Conservation (phyloP, 2,329 filamentous ascomycete species). For the Hypoxylon sp. region DNA sequence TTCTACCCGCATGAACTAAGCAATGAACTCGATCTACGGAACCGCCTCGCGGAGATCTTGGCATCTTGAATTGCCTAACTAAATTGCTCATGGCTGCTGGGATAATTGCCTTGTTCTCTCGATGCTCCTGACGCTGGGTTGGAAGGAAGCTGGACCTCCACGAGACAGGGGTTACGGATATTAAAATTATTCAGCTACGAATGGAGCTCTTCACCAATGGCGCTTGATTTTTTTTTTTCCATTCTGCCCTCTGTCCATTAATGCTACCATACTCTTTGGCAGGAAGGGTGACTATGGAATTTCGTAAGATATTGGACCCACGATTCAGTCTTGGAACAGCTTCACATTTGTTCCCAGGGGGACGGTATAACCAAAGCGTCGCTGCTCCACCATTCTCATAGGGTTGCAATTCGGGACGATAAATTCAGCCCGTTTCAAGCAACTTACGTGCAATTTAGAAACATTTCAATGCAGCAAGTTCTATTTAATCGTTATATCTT, state of each 20-base stretch:
- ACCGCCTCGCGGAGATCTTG: slow-evolving; percentile 21
- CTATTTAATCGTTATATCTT: slow-evolving; percentile 11
- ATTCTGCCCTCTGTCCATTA: not conserved
- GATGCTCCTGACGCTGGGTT: slow-evolving; percentile 4
- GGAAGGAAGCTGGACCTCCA: not conserved
- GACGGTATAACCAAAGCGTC: not conserved
- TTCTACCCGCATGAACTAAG: slow-evolving; percentile 20
- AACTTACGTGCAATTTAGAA: slow-evolving; percentile 29
- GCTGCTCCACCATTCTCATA: not conserved
- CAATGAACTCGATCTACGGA: slow-evolving; percentile 34
- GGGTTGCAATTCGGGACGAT: slow-evolving; percentile 4
- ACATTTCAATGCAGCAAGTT: slow-evolving; percentile 25
- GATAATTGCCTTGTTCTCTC: slow-evolving; percentile 2
- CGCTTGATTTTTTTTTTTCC: not conserved
- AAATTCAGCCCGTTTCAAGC: slow-evolving; percentile 27
- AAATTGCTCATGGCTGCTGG: slow-evolving; percentile 18
- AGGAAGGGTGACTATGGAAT: not conserved
- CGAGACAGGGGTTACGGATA: not conserved
- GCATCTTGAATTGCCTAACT: slow-evolving; percentile 22
- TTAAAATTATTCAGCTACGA: not conserved
- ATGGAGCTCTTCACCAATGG: not conserved
- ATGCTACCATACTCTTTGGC: not conserved
- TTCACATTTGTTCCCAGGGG: slow-evolving; percentile 9
- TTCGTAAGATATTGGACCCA: not conserved
- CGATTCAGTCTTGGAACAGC: slow-evolving; percentile 12